Conservation (phyloP, 371 early-diverging fungal species). For the Mucor piriformis region DNA sequence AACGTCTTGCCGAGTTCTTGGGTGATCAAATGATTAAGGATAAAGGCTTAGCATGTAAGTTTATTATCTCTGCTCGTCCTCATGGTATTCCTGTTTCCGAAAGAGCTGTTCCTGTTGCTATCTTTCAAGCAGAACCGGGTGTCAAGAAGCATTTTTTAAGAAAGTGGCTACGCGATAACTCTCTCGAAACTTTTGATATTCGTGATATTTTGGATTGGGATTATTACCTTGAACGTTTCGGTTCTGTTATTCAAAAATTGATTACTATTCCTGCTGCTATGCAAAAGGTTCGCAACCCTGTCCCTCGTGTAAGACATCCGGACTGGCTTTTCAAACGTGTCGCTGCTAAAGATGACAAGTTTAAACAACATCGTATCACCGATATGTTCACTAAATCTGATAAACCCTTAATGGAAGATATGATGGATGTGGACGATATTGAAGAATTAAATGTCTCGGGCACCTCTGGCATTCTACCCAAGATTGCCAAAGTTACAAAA, state of each 20-base stretch:
- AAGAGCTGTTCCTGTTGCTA: conserved; percentile 96
- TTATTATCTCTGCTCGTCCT: conserved; percentile 93
- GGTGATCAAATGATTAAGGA: conserved; percentile 98
- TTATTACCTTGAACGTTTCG: conserved; percentile 98
- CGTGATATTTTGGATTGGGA: conserved; percentile 98
- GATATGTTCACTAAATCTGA: conserved; percentile 70
- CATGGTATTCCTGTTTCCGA: conserved; percentile 91
- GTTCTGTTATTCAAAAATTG: conserved; percentile 94
- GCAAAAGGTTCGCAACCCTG: conserved; percentile 95
- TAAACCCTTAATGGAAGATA: conserved; percentile 26
- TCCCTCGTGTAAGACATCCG: conserved; percentile 92
- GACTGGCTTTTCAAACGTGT: conserved; percentile 93
- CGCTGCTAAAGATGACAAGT: conserved; percentile 69
- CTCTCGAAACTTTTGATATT: conserved; percentile 77
- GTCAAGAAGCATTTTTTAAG: conserved; percentile 87
- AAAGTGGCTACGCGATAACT: conserved; percentile 91
- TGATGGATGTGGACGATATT: conserved; percentile 28
- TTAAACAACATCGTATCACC: conserved; percentile 86
- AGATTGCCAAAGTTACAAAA: conserved; percentile 37
- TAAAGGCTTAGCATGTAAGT: conserved; percentile 96
- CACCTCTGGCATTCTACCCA: conserved; percentile 29
- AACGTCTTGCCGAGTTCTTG: conserved; percentile 96
- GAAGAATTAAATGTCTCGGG: conserved; percentile 38
- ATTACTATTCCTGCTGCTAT: conserved; percentile 99
- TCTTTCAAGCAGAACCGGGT: conserved; percentile 87